Evolutionary conservation across 2,329 filamentous ascomycete genomes (phyloP).

Genomic region (Aschersonia sp.): DNA sequence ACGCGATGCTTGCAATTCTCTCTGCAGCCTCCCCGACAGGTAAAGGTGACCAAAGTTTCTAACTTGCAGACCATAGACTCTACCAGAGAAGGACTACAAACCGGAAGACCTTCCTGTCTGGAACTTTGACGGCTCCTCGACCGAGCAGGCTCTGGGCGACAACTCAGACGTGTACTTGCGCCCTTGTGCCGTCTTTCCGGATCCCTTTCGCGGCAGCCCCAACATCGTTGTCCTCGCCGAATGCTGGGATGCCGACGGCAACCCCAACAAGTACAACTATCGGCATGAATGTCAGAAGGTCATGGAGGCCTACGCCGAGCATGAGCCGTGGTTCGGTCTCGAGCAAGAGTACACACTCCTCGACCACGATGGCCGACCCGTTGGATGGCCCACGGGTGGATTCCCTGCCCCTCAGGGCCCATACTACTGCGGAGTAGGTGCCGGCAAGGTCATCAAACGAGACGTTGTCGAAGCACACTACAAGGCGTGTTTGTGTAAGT

Average conservation of each 20-base stretch:
- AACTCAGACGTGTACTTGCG: conserved; percentile 97
- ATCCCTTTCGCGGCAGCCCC: conserved; percentile 77
- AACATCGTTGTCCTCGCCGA: conserved; percentile 92
- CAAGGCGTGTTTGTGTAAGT: conserved; percentile 51
- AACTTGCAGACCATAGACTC: conserved; percentile 23
- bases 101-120: conserved; percentile 38
- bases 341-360: conserved; percentile 86
- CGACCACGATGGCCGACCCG: conserved; percentile 73
- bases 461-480: conserved; percentile 73
- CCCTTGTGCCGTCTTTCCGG: conserved; percentile 76
- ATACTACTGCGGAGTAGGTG: conserved; percentile 76
- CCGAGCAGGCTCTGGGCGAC: conserved; percentile 79
- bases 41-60: not conserved
- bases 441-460: conserved; percentile 93
- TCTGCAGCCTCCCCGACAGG: not conserved
- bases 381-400: conserved; percentile 56
- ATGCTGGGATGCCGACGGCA: conserved; percentile 88
- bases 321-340: conserved; percentile 93
- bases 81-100: conserved; percentile 33
- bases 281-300: conserved; percentile 81
- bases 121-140: conserved; percentile 67
- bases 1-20: not conserved
- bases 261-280: conserved; percentile 97
- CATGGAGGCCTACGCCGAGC: conserved; percentile 72
- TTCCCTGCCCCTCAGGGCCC: conserved; percentile 61